These are phyloP conservation scores for Starmera amethionina DNA, from an alignment of 805 yeast species.

Conservation along the genomic window DNA sequence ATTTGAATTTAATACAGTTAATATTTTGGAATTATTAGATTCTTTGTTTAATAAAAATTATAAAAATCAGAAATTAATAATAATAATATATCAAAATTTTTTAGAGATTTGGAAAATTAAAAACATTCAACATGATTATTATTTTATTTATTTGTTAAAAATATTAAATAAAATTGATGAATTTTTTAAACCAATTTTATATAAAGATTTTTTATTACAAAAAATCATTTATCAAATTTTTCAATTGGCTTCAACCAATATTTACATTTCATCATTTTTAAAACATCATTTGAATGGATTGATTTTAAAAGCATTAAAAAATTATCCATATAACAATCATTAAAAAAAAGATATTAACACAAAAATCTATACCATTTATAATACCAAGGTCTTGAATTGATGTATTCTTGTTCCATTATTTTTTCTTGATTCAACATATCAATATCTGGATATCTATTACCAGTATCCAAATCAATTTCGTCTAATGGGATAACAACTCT, in stretches of 20 bases:
- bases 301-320: too few relatives aligned
- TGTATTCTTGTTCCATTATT: constrained; percentile 20
- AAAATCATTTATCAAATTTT: constrained; percentile 4
- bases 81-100: constrained; percentile 6
- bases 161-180: constrained; percentile 4
- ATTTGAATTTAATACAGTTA: constrained; percentile 19
- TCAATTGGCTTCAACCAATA: neutral
- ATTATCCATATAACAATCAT: too few relatives aligned
- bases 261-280: too few relatives aligned
- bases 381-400: constrained; percentile 21
- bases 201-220: constrained; percentile 6
- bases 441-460: constrained; percentile 39
- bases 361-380: constrained; percentile 23
- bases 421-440: constrained; percentile 35
- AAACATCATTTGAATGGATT: too few relatives aligned
- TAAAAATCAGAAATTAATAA: neutral
- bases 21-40: constrained; percentile 12
- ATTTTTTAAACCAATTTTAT: constrained; percentile 12
- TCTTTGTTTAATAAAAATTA: constrained; percentile 2
- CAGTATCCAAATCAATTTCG: constrained; percentile 46
- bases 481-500: constrained; percentile 24
- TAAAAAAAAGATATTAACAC: neutral
- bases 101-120: constrained; percentile 1
- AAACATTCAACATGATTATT: constrained; percentile 7
- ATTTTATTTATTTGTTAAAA: constrained; percentile 10